These are phyloP conservation scores for Myochromella boudieri DNA, from an alignment of 768 basidiomycete species.

Conservation along the genomic window DNA sequence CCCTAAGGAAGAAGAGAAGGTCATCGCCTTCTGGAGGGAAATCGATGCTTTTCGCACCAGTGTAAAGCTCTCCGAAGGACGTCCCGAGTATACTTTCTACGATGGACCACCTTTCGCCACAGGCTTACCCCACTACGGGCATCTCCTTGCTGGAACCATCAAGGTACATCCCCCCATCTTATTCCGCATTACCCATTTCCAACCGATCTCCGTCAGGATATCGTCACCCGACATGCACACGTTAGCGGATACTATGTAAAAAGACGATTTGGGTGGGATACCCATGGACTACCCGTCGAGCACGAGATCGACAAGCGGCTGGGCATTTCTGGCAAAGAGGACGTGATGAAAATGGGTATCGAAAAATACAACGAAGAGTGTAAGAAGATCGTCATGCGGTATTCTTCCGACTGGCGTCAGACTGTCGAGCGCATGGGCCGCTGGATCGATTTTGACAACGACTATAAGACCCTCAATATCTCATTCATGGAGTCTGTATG, in stretches of 20 bases:
- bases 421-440: slow-evolving; percentile 98
- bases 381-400: slow-evolving; percentile 95
- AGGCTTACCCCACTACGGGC: slow-evolving; percentile 94
- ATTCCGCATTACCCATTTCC: not conserved
- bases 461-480: slow-evolving; percentile 95
- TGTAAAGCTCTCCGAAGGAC: slow-evolving; percentile 87
- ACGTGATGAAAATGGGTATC: slow-evolving; percentile 95
- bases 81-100: slow-evolving; percentile 92
- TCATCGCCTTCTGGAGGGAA: slow-evolving; percentile 88
- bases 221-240: slow-evolving; percentile 94
- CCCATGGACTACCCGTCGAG: slow-evolving; percentile 97
- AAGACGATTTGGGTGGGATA: slow-evolving; percentile 98
- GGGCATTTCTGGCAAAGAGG: slow-evolving; percentile 87
- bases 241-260: slow-evolving; percentile 91
- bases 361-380: slow-evolving; percentile 98
- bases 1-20: slow-evolving; percentile 86
- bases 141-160: slow-evolving; percentile 89
- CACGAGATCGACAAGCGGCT: slow-evolving; percentile 99
- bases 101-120: slow-evolving; percentile 98
- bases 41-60: slow-evolving; percentile 98
- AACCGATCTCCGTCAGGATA: slow-evolving; percentile 62
- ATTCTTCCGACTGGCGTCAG: slow-evolving; percentile 88
- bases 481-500: slow-evolving; percentile 98
- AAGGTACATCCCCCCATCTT: slow-evolving; percentile 51
- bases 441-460: slow-evolving; percentile 99